phyloP scores from a whole-genome alignment of 2,329 filamentous ascomycete species.

The Cryphonectria radicalis region DNA sequence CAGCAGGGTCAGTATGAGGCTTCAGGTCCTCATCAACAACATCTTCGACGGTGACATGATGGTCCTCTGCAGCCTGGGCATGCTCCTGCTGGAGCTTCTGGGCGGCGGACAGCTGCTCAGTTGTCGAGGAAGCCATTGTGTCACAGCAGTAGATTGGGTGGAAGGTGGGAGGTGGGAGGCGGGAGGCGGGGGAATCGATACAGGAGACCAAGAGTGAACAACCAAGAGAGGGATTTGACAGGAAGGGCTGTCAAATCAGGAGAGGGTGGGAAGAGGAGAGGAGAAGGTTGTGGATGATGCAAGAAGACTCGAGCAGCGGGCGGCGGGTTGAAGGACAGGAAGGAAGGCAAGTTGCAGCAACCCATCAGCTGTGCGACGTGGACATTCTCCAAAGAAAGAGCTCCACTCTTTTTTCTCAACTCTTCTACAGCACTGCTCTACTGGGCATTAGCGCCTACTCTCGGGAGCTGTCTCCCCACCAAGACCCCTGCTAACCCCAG shows the following conservation, averaged over 20 bases:
- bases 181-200: slow-evolving; percentile 30
- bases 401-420: slow-evolving; percentile 8
- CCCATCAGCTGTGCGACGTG: slow-evolving; percentile 25
- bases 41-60: slow-evolving; percentile 77
- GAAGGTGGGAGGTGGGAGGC: slow-evolving; percentile 28
- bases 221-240: slow-evolving; percentile 30
- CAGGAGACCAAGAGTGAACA: slow-evolving; percentile 31
- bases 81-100: slow-evolving; percentile 71
- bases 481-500: background rate
- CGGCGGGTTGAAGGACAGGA: slow-evolving; percentile 13
- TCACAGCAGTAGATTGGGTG: slow-evolving; percentile 18
- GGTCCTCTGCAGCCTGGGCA: slow-evolving; percentile 47
- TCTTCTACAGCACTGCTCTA: background rate
- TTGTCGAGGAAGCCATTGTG: slow-evolving; percentile 47
- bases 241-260: slow-evolving; percentile 30
- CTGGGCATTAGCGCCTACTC: slow-evolving; percentile 10
- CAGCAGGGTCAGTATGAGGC: slow-evolving; percentile 43
- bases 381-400: slow-evolving; percentile 20
- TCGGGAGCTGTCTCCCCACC: background rate
- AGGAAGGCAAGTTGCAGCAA: slow-evolving; percentile 10
- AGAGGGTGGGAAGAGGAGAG: slow-evolving; percentile 5
- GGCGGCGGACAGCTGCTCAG: slow-evolving; percentile 55
- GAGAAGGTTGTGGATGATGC: slow-evolving; percentile 16
- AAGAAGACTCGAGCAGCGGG: slow-evolving; percentile 6
- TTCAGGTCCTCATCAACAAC: slow-evolving; percentile 73